These are phyloP conservation scores for Aureobasidium sp. DNA, from an alignment of 2,329 filamentous ascomycete species.

Conservation along the genomic window DNA sequence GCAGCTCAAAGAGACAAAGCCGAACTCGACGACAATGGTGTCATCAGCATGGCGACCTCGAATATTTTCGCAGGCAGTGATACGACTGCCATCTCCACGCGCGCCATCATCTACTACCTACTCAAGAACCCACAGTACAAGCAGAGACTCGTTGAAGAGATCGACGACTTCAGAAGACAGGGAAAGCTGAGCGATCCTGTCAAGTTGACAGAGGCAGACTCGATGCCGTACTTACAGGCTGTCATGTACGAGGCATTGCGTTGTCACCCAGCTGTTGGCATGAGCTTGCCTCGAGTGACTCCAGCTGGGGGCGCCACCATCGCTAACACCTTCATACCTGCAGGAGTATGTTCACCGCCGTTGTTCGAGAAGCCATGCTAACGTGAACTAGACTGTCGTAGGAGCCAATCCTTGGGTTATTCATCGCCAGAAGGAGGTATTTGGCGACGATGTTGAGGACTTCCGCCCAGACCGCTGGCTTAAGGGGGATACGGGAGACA, in stretches of 20 bases:
- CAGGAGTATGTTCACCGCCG: conserved; percentile 11
- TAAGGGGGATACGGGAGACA: conserved; percentile 17
- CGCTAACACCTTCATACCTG: conserved; percentile 26
- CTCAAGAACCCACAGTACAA: conserved; percentile 25
- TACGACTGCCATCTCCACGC: conserved; percentile 34
- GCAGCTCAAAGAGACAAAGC: conserved; percentile 29
- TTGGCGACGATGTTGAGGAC: conserved; percentile 23
- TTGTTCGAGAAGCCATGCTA: not conserved
- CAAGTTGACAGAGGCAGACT: conserved; percentile 24
- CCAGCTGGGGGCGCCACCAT: conserved; percentile 31
- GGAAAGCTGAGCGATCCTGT: conserved; percentile 24
- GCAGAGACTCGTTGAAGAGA: conserved; percentile 26
- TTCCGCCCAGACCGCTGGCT: conserved; percentile 31
- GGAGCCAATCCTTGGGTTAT: conserved; percentile 28
- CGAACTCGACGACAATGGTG: conserved; percentile 28
- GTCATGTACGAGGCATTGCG: conserved; percentile 37
- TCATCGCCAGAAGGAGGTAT: conserved; percentile 23
- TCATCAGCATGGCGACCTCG: conserved; percentile 30
- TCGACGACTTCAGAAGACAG: conserved; percentile 20
- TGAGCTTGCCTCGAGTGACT: conserved; percentile 30
- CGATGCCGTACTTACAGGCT: conserved; percentile 34
- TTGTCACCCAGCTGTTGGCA: conserved; percentile 34
- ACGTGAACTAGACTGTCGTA: conserved; percentile 16
- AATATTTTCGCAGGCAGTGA: conserved; percentile 36
- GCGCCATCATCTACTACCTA: conserved; percentile 31